Percentiles rank a stretch among this genome's conserved stretches.
Conservation (phyloP, 2,329 filamentous ascomycete genomes). For the Aspergillus piperis region DNA sequence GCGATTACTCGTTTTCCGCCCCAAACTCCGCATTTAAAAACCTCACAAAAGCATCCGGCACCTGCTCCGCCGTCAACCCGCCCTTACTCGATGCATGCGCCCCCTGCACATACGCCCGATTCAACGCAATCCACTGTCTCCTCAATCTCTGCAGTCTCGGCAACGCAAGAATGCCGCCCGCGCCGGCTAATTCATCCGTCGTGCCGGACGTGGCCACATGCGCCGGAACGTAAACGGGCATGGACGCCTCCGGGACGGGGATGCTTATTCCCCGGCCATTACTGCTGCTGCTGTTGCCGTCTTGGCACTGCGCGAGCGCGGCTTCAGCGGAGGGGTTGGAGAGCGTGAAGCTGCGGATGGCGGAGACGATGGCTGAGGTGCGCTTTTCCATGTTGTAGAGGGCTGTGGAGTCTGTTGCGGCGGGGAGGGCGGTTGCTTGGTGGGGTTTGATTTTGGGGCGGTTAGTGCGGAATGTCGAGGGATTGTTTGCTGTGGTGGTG, state of each 20-base stretch:
- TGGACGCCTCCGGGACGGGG: conserved; percentile 33
- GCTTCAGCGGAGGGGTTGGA: conserved; percentile 40
- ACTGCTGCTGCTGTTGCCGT: conserved; percentile 1
- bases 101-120: conserved; percentile 42
- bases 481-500: conserved; percentile 19
- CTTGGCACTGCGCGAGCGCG: conserved; percentile 33
- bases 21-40: conserved; percentile 49
- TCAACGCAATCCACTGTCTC: conserved; percentile 50
- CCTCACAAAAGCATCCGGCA: conserved; percentile 48
- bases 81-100: conserved; percentile 38
- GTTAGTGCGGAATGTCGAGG: conserved; percentile 13
- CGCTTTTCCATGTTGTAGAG: conserved; percentile 48
- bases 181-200: conserved; percentile 46
- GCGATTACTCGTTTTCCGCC: conserved; percentile 24
- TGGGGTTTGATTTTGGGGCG: conserved; percentile 41
- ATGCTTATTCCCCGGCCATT: conserved; percentile 36
- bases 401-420: conserved; percentile 41
- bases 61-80: conserved; percentile 35
- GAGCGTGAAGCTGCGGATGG: conserved; percentile 45
- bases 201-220: conserved; percentile 39
- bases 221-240: conserved; percentile 39
- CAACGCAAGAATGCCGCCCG: conserved; percentile 43
- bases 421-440: conserved; percentile 46
- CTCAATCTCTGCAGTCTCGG: conserved; percentile 47
- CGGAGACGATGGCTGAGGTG: conserved; percentile 44